These are phyloP conservation scores for Kluyveromyces sp. DNA, from an alignment of 1,139 yeast genomes.

Conservation along the genomic window DNA sequence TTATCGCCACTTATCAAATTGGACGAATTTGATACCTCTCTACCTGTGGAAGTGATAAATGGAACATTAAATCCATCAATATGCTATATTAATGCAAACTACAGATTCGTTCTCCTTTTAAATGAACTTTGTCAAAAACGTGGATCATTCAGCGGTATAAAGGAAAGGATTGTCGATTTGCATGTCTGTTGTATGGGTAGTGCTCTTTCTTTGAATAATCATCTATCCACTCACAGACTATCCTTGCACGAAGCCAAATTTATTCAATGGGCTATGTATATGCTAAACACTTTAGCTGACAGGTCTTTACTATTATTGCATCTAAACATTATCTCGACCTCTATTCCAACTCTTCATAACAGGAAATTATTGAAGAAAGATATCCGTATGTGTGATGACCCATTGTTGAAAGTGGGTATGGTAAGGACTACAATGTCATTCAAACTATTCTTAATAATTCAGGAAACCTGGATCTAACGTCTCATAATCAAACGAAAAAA, in stretches of 20 bases:
- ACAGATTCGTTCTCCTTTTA: conserved; percentile 43
- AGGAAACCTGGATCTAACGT: conserved; percentile 7
- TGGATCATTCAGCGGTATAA: conserved; percentile 38
- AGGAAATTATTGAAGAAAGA: background rate
- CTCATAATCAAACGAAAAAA: background rate
- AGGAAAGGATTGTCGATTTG: conserved; percentile 41
- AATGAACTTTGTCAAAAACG: conserved; percentile 39
- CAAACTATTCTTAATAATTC: conserved; percentile 12
- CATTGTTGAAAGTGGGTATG: conserved; percentile 11
- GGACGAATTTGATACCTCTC: conserved; percentile 49
- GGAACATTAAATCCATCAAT: conserved; percentile 10
- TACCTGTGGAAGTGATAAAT: conserved; percentile 39
- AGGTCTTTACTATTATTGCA: conserved; percentile 49
- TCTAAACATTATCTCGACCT: conserved; percentile 37
- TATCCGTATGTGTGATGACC: conserved; percentile 3
- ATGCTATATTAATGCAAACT: conserved; percentile 46
- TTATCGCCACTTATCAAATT: conserved; percentile 48
- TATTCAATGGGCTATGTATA: conserved; percentile 42
- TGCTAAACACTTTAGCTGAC: conserved; percentile 46
- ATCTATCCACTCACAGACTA: conserved; percentile 10
- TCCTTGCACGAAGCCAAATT: conserved; percentile 36
- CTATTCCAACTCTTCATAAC: conserved; percentile 10
- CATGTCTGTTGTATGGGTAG: conserved; percentile 44
- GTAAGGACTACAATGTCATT: conserved; percentile 8
- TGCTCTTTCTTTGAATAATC: conserved; percentile 30